Evolutionary conservation across 495 filamentous ascomycete species (phyloP), one percentile per base, ranked within the genome.

Genomic region (Lichenothelia convexa): DNA sequence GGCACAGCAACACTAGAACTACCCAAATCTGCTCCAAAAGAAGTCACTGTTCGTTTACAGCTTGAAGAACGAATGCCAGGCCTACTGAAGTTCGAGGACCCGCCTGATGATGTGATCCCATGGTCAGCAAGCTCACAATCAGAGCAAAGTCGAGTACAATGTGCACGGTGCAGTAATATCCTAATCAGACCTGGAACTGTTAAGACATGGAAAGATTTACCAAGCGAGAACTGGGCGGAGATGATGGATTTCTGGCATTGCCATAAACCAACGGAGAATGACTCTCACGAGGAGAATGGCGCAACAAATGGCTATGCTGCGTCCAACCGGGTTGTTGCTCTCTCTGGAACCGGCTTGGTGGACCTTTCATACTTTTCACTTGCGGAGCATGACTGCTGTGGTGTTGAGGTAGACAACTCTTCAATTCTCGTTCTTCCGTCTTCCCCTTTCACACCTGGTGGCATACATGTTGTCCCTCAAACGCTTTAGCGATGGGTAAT

Each of bases 161-260:
- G 89, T 59, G 63, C 68, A 30, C 41, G 44, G 5, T 97, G 89
- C 44, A 40, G 45, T 9, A 34, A 43, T 13, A 47, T 45, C 2
- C 27, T 80, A 19, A 49, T 82, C 5, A 34, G 48, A 2, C 30
- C 38, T 5, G 59, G 57, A 3, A 45, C 33, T 3, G 48, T 78
- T 18, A 55, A 56, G 45, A 57, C 55, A n/a, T 97, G 91, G 89
- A 93, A 86, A 56, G 85, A 95, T 48, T 64, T 97, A 3, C 89
- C 89, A 1, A 92, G 82, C 45, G 83, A 86, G 40, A 89, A 92
- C 47, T 99, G 89, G 89, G 89, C 87, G 1, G 89, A 99, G 55
- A 94, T 95, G 91, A 99, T 99, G 89, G 89, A 99, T 51, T 93
- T 94, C 46, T 99, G 89, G 89, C 89, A 99, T 56, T 99, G 89